Conservation (phyloP, 75 land plant species). For the Isoetes taiwanensis region DNA sequence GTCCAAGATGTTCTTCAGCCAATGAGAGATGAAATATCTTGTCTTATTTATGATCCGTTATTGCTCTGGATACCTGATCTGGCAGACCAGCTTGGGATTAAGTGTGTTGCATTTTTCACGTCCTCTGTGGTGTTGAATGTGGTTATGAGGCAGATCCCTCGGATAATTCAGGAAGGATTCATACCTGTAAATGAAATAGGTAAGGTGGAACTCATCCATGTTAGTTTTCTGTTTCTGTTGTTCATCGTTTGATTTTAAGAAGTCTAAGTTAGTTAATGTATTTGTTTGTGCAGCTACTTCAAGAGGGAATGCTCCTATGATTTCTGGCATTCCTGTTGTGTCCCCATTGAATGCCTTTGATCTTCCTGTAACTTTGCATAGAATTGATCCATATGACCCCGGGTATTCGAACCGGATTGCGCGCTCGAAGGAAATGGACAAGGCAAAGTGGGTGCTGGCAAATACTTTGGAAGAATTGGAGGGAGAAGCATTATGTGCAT, state of each 20-base stretch:
- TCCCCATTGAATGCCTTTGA: background rate
- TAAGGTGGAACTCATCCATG: background rate
- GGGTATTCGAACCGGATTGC: no score
- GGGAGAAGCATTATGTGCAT: no score
- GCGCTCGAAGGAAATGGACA: no score
- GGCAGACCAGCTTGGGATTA: background rate
- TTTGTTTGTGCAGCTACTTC: background rate
- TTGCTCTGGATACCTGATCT: background rate
- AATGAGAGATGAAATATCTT: background rate
- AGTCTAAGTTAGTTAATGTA: background rate
- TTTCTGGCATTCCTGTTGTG: background rate
- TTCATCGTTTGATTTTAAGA: no score
- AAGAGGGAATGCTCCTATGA: background rate
- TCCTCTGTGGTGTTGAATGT: background rate
- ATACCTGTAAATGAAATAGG: background rate
- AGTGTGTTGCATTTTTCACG: background rate
- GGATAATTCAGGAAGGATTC: background rate
- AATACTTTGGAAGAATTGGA: background rate
- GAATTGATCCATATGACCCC: no score
- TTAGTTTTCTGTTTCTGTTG: no score
- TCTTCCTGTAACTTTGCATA: no score
- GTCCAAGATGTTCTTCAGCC: background rate
- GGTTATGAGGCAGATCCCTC: background rate
- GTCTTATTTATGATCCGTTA: background rate
- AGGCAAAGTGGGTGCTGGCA: background rate